Conservation (phyloP, 1,139 yeast genomes). For the Geotrichum histeridarum region DNA sequence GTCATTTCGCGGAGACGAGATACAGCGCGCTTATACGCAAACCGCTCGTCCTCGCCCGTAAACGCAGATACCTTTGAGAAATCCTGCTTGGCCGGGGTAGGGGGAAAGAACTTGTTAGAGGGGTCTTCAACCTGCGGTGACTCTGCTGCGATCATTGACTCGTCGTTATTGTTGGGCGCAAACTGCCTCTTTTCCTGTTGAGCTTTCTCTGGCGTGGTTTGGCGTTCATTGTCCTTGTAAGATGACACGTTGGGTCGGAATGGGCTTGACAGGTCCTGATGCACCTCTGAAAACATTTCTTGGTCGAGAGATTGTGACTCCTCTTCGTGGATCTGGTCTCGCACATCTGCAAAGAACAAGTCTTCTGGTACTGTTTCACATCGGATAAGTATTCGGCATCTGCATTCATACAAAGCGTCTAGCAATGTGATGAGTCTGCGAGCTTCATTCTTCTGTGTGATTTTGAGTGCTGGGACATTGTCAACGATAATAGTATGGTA, state of each 20-base stretch:
- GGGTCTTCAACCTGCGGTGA: slow-evolving; percentile 9
- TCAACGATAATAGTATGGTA: slow-evolving; percentile 55
- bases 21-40: slow-evolving; percentile 69
- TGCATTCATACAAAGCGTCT: slow-evolving; percentile 65
- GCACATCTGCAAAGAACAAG: slow-evolving; percentile 52
- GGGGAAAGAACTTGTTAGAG: slow-evolving; percentile 15
- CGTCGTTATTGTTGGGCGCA: slow-evolving; percentile 12
- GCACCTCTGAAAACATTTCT: slow-evolving; percentile 64
- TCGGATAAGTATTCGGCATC: slow-evolving; percentile 53
- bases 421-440: slow-evolving; percentile 59
- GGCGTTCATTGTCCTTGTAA: slow-evolving; percentile 49
- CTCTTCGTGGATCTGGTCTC: slow-evolving; percentile 27
- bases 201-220: slow-evolving; percentile 20
- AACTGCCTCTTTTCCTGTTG: not conserved
- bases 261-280: slow-evolving; percentile 56
- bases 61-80: slow-evolving; percentile 53
- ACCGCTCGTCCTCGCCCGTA: slow-evolving; percentile 73
- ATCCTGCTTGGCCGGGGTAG: slow-evolving; percentile 28
- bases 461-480: slow-evolving; percentile 55
- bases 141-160: not conserved
- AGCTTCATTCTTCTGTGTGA: slow-evolving; percentile 62
- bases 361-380: slow-evolving; percentile 48
- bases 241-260: slow-evolving; percentile 65
- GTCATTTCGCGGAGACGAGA: slow-evolving; percentile 67
- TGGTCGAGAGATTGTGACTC: slow-evolving; percentile 45